Percentiles rank a stretch among this genome's conserved stretches.
These are phyloP conservation scores for Thielaviopsis populi DNA, from an alignment of 2,329 filamentous ascomycete genomes.

Conservation along the genomic window DNA sequence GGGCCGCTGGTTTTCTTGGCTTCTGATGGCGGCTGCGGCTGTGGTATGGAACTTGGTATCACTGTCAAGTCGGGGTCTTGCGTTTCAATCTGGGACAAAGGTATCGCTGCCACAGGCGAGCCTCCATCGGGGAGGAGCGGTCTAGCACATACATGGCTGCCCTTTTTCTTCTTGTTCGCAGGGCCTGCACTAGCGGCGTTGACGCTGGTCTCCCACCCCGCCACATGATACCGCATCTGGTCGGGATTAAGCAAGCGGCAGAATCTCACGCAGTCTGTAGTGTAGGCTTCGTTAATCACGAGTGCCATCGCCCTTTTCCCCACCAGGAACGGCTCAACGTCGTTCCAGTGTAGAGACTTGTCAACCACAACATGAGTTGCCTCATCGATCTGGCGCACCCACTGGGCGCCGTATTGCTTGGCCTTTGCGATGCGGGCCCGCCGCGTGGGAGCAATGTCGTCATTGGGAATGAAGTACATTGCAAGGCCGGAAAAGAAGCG, in stretches of 20 bases:
- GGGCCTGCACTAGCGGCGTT: neutral
- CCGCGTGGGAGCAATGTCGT: constrained; percentile 53
- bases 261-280: constrained; percentile 51
- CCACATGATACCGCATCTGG: constrained; percentile 44
- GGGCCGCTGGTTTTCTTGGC: constrained; percentile 16
- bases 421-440: constrained; percentile 60
- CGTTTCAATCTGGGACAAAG: neutral
- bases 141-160: too few relatives aligned
- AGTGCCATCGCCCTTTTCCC: constrained; percentile 23
- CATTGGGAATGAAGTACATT: constrained; percentile 70
- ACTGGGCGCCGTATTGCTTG: constrained; percentile 57
- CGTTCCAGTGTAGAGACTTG: constrained; percentile 45
- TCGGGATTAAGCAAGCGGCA: constrained; percentile 41
- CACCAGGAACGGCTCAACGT: constrained; percentile 40
- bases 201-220: constrained; percentile 27
- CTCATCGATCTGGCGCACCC: constrained; percentile 42
- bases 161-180: neutral
- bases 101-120: neutral
- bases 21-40: neutral
- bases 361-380: constrained; percentile 76
- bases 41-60: neutral
- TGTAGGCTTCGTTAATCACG: constrained; percentile 54
- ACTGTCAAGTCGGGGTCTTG: neutral
- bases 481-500: constrained; percentile 45
- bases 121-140: neutral